Evolutionary conservation across 1,284 basidiomycete species (phyloP).

Genomic region (Anthracocystis setariae): DNA sequence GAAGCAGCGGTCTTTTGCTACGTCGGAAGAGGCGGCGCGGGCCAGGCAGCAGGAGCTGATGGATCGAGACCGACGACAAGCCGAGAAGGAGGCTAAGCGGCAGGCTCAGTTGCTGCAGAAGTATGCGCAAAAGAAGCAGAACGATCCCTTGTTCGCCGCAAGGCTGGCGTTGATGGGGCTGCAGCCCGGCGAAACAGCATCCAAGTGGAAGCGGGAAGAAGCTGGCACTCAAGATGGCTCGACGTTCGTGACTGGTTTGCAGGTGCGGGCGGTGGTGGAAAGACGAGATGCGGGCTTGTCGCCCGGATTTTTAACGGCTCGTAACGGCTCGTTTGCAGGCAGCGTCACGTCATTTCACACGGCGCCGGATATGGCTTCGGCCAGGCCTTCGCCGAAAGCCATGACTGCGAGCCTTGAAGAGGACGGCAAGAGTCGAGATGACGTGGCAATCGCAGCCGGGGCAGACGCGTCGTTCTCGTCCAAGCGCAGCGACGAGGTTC

Average conservation of each 20-base stretch:
- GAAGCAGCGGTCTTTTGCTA: conserved; percentile 36
- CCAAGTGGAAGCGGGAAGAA: neutral
- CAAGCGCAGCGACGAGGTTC: conserved; percentile 6
- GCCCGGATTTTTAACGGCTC: neutral
- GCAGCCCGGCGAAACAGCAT: conserved; percentile 4
- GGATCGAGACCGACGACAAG: conserved; percentile 33
- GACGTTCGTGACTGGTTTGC: no score
- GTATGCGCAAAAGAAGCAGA: conserved; percentile 54
- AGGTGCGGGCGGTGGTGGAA: conserved; percentile 4
- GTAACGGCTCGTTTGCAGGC: conserved; percentile 19
- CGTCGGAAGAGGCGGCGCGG: conserved; percentile 49
- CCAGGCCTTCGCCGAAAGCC: conserved; percentile 10
- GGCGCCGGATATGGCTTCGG: conserved; percentile 14
- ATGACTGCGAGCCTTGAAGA: neutral
- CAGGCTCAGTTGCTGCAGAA: conserved; percentile 38
- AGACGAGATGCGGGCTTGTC: conserved; percentile 4
- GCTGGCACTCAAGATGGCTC: no score
- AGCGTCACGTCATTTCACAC: conserved; percentile 36
- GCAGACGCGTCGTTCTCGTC: conserved; percentile 4
- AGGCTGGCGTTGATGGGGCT: conserved; percentile 48
- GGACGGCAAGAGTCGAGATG: neutral
- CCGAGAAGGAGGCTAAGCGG: conserved; percentile 33
- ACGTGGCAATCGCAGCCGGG: neutral
- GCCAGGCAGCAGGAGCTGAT: conserved; percentile 41
- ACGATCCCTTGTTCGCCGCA: conserved; percentile 50